These are phyloP conservation scores for Heritiera littoralis DNA, from an alignment of 345 rosid species.

Conservation along the genomic window DNA sequence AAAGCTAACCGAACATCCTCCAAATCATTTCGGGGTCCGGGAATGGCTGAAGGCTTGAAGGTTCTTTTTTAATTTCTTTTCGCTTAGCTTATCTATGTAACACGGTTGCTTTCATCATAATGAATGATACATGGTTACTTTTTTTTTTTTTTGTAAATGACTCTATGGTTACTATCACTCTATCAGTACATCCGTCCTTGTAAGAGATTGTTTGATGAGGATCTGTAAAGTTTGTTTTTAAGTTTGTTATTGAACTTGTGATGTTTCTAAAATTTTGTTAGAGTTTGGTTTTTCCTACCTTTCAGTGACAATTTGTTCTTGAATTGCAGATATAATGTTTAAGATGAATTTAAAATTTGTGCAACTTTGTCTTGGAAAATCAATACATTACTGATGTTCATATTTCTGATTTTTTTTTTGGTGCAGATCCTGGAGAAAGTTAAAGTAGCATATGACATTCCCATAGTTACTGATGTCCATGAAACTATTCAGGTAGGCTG, in stretches of 20 bases:
- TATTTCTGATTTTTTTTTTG: neutral
- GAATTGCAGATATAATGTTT: neutral
- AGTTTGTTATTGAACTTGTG: neutral
- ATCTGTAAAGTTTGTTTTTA: neutral
- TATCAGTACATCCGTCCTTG: neutral
- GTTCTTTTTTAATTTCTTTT: constrained; percentile 30
- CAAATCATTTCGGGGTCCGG: constrained; percentile 94
- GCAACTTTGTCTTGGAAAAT: neutral
- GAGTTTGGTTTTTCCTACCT: neutral
- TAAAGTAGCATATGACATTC: constrained; percentile 78
- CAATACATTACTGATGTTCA: neutral
- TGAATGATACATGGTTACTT: constrained; percentile 1
- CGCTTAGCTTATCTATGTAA: neutral
- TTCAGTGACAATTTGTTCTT: neutral
- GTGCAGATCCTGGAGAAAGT: constrained; percentile 95
- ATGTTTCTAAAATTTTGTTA: neutral
- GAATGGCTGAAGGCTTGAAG: constrained; percentile 90
- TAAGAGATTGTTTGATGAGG: neutral
- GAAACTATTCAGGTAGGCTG: constrained; percentile 41
- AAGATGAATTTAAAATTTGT: neutral
- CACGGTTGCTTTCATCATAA: neutral
- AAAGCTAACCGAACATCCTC: constrained; percentile 95
- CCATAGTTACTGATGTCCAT: constrained; percentile 92
- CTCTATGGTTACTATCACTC: neutral
- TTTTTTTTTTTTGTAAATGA: neutral